Percentiles rank a stretch among this genome's conserved stretches.
These are phyloP conservation scores for Solanum hybrid DNA, from an alignment of 305 asterid genomes.

Conservation along the genomic window DNA sequence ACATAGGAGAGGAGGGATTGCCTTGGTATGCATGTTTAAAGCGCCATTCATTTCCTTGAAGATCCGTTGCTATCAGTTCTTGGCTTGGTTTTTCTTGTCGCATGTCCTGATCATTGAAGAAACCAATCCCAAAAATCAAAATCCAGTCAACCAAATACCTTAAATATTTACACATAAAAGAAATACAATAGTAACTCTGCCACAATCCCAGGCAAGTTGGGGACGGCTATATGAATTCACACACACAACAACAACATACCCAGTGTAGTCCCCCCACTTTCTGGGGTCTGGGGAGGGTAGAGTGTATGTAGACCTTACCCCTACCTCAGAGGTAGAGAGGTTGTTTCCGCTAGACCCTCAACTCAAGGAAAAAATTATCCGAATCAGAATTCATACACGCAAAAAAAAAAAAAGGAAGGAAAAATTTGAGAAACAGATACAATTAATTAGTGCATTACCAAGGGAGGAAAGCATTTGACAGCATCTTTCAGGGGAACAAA, in stretches of 20 bases:
- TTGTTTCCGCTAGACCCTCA: accelerated
- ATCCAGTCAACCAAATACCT: neutral
- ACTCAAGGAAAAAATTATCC: accelerated
- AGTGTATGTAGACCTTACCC: neutral
- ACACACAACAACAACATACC: neutral
- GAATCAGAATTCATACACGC: neutral
- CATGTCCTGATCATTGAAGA: conserved; percentile 5
- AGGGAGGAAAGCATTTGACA: neutral
- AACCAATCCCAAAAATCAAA: neutral
- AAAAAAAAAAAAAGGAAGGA: neutral
- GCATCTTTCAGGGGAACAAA: neutral
- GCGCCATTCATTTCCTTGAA: conserved; percentile 15
- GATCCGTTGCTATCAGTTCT: conserved; percentile 11
- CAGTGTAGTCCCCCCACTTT: neutral
- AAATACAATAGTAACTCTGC: neutral
- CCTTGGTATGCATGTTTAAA: conserved; percentile 21
- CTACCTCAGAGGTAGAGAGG: neutral
- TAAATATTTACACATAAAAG: neutral
- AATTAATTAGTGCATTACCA: neutral
- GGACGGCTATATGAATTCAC: neutral
- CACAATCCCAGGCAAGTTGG: neutral
- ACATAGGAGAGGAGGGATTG: conserved; percentile 1
- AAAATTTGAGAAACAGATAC: neutral
- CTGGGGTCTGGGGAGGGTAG: neutral
- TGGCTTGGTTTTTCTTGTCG: conserved; percentile 5